Evolutionary conservation across 495 filamentous ascomycete genomes (phyloP), one percentile per base, ranked within the genome.

Genomic region (Aspergillus sclerotioniger): DNA sequence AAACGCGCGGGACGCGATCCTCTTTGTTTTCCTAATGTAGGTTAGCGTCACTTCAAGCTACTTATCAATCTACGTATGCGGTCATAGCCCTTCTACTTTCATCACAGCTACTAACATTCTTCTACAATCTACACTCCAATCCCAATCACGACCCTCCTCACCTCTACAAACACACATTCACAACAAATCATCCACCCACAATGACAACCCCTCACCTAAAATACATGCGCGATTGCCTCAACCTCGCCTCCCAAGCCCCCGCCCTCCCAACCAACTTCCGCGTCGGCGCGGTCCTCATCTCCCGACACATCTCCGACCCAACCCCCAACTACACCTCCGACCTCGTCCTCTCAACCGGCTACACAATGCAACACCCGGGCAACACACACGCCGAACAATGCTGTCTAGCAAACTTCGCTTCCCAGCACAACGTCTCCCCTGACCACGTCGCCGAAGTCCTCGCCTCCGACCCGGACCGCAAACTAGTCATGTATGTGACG

Each of bases 341-440:
- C 59, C 64, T 62, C 15, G 79, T 96, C 61, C 81, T 96, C 41
- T 82, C 89, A 2, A 92, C 90, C 2, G 92, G 93, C 51, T 97
- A 92, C 77, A 96, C 92, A 8, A 82, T 96, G 61, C 93, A 98
- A 67, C 84, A 94, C 10, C 80, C 84, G 0, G 94, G 92, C 13
- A 98, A 98, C 79, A 96, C 92, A 0, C 94, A 98, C 62, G 94
- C 94, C 6, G 94, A 98, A 64, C 91, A 98, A 76, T 90, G 86
- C 76, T 92, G 89, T 67, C 82, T 98, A 51, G 71, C 83, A 39
- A 98, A 98, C 70, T 81, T 87, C 25, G 81, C 85, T n/a, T 61
- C 72, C 16, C 62, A 68, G 6, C 76, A 82, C 55, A 59, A 58
- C 13, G 71, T 87, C 8, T 32, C 77, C 1, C 86, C 89, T 51